Conservation (phyloP, 2,329 filamentous ascomycete species). For the Aulographum hederae region DNA sequence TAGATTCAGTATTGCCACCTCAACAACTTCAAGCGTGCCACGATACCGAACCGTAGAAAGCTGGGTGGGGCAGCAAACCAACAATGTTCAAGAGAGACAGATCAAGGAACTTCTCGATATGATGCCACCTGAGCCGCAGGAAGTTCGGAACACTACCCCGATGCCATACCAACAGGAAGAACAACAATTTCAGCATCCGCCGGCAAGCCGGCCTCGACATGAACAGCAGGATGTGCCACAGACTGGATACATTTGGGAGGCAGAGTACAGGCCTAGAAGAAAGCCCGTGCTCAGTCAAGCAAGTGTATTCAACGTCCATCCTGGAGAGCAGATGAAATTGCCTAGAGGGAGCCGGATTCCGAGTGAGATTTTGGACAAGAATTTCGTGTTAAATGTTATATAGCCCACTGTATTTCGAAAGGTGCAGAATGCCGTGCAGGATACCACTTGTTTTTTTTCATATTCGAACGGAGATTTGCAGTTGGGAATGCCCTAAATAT, state of each 20-base stretch:
- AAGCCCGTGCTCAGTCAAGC: slow-evolving; percentile 12
- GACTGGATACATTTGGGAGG: not conserved
- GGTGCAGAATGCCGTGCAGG: no score
- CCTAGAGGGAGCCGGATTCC: slow-evolving; percentile 18
- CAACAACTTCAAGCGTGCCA: slow-evolving; percentile 15
- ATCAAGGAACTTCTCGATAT: not conserved
- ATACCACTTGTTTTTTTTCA: no score
- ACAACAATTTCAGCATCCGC: not conserved
- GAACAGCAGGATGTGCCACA: slow-evolving; percentile 2
- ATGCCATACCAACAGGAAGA: not conserved
- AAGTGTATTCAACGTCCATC: slow-evolving; percentile 20
- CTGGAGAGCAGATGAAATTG: slow-evolving; percentile 20
- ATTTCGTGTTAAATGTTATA: no score
- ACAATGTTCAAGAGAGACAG: slow-evolving; percentile 17
- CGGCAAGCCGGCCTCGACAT: not conserved
- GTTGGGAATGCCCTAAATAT: no score
- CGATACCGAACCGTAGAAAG: slow-evolving; percentile 22
- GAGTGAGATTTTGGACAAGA: slow-evolving; percentile 18
- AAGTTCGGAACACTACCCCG: not conserved
- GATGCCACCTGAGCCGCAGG: not conserved
- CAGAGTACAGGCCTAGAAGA: not conserved
- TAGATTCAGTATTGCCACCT: no score
- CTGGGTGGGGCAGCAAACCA: slow-evolving; percentile 21
- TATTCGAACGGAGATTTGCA: no score
- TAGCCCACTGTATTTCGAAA: no score